Evolutionary conservation across 2,329 filamentous ascomycete genomes (phyloP).

Genomic region (Aspergillus hortae): DNA sequence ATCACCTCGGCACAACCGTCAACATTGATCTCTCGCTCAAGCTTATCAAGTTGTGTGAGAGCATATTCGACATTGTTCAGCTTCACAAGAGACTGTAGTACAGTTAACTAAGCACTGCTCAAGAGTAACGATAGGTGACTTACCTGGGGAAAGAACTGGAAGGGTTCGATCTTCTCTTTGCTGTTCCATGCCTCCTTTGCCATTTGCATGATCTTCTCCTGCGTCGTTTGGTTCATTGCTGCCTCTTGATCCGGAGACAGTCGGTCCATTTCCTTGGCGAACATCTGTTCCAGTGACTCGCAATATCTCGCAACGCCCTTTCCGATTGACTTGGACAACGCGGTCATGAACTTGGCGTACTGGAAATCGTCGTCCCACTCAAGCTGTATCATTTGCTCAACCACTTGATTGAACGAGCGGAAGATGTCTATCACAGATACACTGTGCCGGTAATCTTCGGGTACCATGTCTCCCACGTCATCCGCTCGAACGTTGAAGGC

Average conservation of each 20-base stretch:
- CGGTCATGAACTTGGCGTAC: constrained; percentile 95
- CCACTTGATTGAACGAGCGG: constrained; percentile 85
- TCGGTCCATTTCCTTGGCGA: constrained; percentile 88
- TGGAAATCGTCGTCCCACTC: constrained; percentile 93
- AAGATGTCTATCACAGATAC: constrained; percentile 92
- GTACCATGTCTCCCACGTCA: constrained; percentile 59
- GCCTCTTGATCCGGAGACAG: constrained; percentile 83
- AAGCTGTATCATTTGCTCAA: constrained; percentile 79
- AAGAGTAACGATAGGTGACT: constrained; percentile 19
- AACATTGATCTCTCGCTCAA: constrained; percentile 86
- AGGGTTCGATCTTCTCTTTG: constrained; percentile 91
- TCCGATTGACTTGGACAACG: constrained; percentile 79
- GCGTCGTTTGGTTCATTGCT: constrained; percentile 70
- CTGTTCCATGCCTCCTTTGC: constrained; percentile 90
- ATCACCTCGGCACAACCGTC: constrained; percentile 85
- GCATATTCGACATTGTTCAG: constrained; percentile 97
- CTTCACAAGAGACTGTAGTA: constrained; percentile 83
- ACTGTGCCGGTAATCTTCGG: constrained; percentile 84
- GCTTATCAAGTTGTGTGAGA: constrained; percentile 83
- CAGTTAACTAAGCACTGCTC: constrained; percentile 17
- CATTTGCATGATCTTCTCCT: constrained; percentile 89
- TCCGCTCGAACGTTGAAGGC: constrained; percentile 72
- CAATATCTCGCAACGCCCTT: constrained; percentile 83
- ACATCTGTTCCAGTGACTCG: constrained; percentile 80
- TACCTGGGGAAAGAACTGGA: constrained; percentile 93